A percentile compares a stretch with the other conserved stretches of the same genome.
phyloP scores from a whole-genome alignment of 2,329 filamentous ascomycete genomes.

The Penicillium sp. region DNA sequence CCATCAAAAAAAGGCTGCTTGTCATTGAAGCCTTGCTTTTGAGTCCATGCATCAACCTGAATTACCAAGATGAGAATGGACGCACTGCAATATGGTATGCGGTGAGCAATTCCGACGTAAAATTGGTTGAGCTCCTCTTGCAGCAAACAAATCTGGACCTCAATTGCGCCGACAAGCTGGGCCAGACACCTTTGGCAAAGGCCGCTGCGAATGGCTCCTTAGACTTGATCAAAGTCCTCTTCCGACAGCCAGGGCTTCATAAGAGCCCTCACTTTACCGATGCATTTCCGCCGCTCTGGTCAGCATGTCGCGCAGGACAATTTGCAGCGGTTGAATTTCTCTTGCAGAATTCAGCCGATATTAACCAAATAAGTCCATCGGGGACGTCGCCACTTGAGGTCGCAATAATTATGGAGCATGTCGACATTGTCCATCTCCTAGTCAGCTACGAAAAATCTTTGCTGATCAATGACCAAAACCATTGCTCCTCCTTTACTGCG shows the following conservation, averaged over 20 bases:
- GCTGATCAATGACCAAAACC: neutral
- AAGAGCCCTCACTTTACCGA: neutral
- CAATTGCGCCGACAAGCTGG: neutral
- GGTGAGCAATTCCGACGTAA: neutral
- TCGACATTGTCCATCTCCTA: neutral
- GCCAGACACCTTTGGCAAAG: neutral
- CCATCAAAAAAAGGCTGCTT: neutral
- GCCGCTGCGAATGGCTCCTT: neutral
- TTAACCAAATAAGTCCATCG: neutral
- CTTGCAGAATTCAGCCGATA: neutral
- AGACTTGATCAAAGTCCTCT: constrained; percentile 1
- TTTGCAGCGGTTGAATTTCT: neutral
- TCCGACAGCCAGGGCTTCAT: neutral
- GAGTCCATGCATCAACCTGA: neutral
- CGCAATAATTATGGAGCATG: neutral
- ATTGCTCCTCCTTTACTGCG: neutral
- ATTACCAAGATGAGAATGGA: neutral
- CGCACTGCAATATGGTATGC: neutral
- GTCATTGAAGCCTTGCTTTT: constrained; percentile 1
- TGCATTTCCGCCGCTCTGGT: neutral
- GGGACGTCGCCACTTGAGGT: neutral
- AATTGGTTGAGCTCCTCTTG: neutral
- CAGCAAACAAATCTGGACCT: neutral
- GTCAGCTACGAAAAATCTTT: neutral
- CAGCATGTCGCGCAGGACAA: neutral